These are phyloP conservation scores for Globisporangium nunn DNA, from an alignment of 352 stramenopile species.

Conservation along the genomic window DNA sequence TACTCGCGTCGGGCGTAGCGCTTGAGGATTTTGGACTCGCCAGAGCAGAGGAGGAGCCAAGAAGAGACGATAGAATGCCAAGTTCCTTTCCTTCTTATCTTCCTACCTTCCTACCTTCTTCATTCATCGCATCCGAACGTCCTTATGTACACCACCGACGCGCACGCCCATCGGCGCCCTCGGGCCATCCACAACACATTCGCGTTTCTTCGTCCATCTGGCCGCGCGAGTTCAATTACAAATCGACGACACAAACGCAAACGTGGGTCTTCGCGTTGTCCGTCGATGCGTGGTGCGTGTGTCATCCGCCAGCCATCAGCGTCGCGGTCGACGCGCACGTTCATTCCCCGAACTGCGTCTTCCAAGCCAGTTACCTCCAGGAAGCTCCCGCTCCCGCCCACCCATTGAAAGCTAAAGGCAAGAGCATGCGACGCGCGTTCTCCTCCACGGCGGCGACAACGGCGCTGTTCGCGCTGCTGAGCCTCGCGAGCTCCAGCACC, in stretches of 20 bases:
- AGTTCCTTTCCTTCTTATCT: too few species aligned
- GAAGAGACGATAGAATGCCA: not conserved
- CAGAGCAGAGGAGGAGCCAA: not conserved
- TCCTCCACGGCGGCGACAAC: not conserved
- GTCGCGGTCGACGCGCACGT: too few species aligned
- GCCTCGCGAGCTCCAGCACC: conserved; percentile 2
- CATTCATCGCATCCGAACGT: not conserved
- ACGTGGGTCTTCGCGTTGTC: too few species aligned
- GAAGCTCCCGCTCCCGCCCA: not conserved
- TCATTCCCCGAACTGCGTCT: not conserved
- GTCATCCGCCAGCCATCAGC: too few species aligned
- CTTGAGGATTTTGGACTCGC: not conserved
- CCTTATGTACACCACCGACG: too few species aligned
- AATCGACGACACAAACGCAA: too few species aligned
- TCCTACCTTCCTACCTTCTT: too few species aligned
- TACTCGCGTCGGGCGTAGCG: conserved; percentile 1
- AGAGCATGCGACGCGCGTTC: conserved; percentile 5
- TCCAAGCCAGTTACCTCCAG: not conserved
- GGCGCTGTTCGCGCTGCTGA: conserved; percentile 17
- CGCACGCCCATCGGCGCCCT: too few species aligned
- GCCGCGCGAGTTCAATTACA: too few species aligned
- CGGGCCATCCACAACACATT: too few species aligned
- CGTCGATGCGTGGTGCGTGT: too few species aligned
- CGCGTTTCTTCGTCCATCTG: too few species aligned
- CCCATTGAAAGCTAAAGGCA: not conserved